Conservation (phyloP, 2,329 filamentous ascomycete species). For the Ambrosiella beaveri region DNA sequence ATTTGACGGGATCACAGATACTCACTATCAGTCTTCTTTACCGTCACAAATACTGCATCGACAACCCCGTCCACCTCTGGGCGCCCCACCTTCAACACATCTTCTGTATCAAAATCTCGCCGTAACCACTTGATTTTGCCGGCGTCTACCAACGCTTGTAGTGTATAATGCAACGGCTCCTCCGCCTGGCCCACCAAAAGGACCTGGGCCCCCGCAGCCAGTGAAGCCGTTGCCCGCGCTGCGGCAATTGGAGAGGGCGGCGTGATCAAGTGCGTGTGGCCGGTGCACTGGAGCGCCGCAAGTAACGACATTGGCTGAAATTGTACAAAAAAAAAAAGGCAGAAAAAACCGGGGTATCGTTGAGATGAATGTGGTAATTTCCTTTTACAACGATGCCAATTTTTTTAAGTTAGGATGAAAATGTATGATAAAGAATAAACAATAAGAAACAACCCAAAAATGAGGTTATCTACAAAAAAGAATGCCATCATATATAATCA, state of each 20-base stretch:
- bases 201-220: slow-evolving; percentile 67
- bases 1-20: neutral
- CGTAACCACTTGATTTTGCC: slow-evolving; percentile 49
- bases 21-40: neutral
- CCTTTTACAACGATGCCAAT: too few species aligned
- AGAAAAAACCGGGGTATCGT: neutral
- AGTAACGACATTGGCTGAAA: slow-evolving; percentile 30
- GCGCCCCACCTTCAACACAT: slow-evolving; percentile 63
- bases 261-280: slow-evolving; percentile 66
- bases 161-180: slow-evolving; percentile 34
- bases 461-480: neutral
- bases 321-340: neutral
- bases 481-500: neutral
- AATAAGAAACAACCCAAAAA: too few species aligned
- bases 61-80: slow-evolving; percentile 61
- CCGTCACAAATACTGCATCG: slow-evolving; percentile 69
- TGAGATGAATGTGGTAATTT: neutral
- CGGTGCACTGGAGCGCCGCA: slow-evolving; percentile 51
- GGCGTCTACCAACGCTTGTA: slow-evolving; percentile 47
- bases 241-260: slow-evolving; percentile 79
- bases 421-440: too few species aligned
- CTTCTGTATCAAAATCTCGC: slow-evolving; percentile 48
- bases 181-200: slow-evolving; percentile 45
- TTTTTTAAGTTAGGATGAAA: too few species aligned
- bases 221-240: slow-evolving; percentile 59